Percentiles rank a stretch among this genome's conserved stretches.
Conservation (phyloP, 2,329 filamentous ascomycete species). For the Aspergillus udagawae region DNA sequence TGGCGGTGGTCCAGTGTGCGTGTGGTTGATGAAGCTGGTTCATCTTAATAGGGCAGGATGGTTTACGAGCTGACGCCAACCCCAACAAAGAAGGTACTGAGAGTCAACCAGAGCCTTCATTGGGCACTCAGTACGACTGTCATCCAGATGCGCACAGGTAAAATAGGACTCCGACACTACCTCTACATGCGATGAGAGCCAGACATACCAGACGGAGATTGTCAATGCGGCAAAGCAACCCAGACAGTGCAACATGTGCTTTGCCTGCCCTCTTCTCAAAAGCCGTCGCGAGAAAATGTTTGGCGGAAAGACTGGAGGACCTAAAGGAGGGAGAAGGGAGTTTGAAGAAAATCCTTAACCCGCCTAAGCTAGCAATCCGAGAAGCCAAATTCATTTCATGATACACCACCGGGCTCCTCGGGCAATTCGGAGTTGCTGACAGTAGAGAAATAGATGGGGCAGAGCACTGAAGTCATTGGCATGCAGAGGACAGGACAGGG, state of each 20-base stretch:
- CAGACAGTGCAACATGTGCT: slow-evolving; percentile 9
- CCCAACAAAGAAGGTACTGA: too few relatives aligned
- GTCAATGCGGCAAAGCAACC: slow-evolving; percentile 5
- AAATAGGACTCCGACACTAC: too few relatives aligned
- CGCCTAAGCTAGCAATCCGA: slow-evolving; percentile 4
- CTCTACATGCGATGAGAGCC: slow-evolving; percentile 6
- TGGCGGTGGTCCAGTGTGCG: too few relatives aligned
- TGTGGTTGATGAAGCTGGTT: too few relatives aligned
- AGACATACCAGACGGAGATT: slow-evolving; percentile 6
- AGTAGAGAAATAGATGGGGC: slow-evolving; percentile 1
- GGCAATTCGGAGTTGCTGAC: slow-evolving; percentile 8
- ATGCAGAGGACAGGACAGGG: neutral
- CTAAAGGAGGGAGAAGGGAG: slow-evolving; percentile 4
- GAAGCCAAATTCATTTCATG: slow-evolving; percentile 11
- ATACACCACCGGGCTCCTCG: slow-evolving; percentile 9
- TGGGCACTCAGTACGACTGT: too few relatives aligned
- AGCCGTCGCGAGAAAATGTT: slow-evolving; percentile 4
- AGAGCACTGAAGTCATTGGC: slow-evolving; percentile 4
- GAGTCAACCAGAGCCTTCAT: too few relatives aligned
- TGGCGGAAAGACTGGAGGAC: slow-evolving; percentile 3
- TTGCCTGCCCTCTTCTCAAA: slow-evolving; percentile 2
- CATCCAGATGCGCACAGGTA: too few relatives aligned
- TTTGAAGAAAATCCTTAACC: slow-evolving; percentile 4
- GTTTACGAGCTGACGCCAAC: too few relatives aligned
- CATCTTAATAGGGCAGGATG: too few relatives aligned